Evolutionary conservation across 495 filamentous ascomycete genomes (phyloP).

Genomic region (Neurospora sp.): DNA sequence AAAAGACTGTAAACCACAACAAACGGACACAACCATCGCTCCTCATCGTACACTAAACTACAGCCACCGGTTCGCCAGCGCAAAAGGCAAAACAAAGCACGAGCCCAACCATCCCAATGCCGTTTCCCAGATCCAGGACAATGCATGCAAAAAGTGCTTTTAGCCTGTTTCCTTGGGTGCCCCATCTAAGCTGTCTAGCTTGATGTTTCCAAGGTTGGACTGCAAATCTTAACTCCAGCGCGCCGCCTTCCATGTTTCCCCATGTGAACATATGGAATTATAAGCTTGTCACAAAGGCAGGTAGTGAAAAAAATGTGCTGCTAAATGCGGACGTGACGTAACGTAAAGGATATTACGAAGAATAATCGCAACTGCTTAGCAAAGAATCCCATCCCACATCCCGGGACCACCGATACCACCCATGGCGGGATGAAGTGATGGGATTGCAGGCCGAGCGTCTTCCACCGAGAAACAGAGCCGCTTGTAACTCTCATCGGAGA

Average conservation of each 20-base stretch:
- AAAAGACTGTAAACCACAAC: not conserved
- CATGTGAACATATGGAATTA: conserved; percentile 16
- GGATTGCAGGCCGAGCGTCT: conserved; percentile 21
- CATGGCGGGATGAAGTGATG: conserved; percentile 29
- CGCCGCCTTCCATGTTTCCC: conserved; percentile 6
- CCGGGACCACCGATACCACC: conserved; percentile 41
- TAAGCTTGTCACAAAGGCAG: conserved; percentile 21
- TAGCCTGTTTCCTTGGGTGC: conserved; percentile 16
- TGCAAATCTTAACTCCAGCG: conserved; percentile 14
- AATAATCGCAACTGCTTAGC: conserved; percentile 14
- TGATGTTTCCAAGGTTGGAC: conserved; percentile 19
- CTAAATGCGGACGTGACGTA: not conserved
- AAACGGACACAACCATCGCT: not conserved
- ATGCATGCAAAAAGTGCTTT: conserved; percentile 26
- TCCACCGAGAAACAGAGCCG: conserved; percentile 50
- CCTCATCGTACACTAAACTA: not conserved
- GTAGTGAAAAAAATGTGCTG: conserved; percentile 7
- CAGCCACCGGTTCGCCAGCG: not conserved
- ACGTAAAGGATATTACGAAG: not conserved
- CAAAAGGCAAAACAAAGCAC: not conserved
- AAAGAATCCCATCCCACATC: conserved; percentile 51
- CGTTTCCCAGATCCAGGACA: conserved; percentile 21
- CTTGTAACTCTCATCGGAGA: conserved; percentile 38
- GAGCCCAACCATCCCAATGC: conserved; percentile 13
- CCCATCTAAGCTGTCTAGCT: conserved; percentile 24